Base-by-base conservation (phyloP, 2,329 filamentous ascomycete species). In the Plectosphaerella sp. region DNA sequence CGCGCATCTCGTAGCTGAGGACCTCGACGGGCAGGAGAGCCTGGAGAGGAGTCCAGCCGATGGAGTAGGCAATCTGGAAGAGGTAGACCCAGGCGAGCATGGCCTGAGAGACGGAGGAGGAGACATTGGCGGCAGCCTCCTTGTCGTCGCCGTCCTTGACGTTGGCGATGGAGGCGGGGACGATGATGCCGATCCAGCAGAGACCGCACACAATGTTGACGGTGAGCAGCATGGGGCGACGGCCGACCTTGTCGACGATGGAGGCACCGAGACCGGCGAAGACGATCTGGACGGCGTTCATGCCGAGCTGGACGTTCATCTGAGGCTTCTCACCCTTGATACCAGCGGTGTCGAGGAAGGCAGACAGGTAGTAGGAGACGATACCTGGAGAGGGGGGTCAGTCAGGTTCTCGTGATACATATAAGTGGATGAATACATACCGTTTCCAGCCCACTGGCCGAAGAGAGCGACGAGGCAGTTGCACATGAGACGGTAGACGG, bases 21-120 rank as follows among this genome's bases (percentile, higher is more conserved):
- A 76, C 74, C 59, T 82, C 78, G 47, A 80, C 77, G 0, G 77
- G 75, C 59, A 80, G 81, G 14, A 82, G 63, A 2, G 65, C 65
- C 51, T 68, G 66, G 8, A 69, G 59, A 0, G 67, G 67, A 18
- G 66, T 68, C 59, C 62, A 62, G 0, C 65, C 66, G 42, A 80
- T 60, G 0, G 74, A 77, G 66, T 75, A 83, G 28, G 77, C 69
- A 55, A 75, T 72, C 6, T 73, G 73, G 54, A 78, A 79, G 45
- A 80, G 62, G 63, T 78, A 80, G 49, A 79, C 74, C 57, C 75
- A 73, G 8, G 75, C 77, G 10, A 82, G 60, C 0, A 72, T 69
- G 0, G 75, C 76, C n/a, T 67, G 71, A 16, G 70, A 71, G 10
- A 71, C 71, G 1, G 66, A 56, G 4, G 53, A 11, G 55, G 67